phyloP scores from a whole-genome alignment of 2,329 filamentous ascomycete genomes.

The Nemania sp. region DNA sequence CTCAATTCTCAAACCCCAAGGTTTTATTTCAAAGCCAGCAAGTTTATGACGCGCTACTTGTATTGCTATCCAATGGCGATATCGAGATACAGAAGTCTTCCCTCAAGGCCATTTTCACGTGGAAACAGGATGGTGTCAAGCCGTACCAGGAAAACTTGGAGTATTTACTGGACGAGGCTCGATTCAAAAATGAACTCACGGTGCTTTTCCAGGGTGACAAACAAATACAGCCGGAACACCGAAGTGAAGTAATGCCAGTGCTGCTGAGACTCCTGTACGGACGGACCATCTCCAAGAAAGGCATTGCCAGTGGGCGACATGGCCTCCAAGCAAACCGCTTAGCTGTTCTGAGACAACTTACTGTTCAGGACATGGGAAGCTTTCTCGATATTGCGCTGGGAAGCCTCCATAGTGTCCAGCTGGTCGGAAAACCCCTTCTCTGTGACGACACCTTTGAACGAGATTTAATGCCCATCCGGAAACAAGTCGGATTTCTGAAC shows the following conservation, averaged over 20 bases:
- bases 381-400: constrained; percentile 86
- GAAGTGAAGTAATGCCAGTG: constrained; percentile 77
- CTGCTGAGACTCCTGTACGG: constrained; percentile 88
- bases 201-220: constrained; percentile 80
- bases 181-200: constrained; percentile 92
- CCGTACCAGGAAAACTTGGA: constrained; percentile 84
- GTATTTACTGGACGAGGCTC: constrained; percentile 85
- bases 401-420: constrained; percentile 62
- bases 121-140: constrained; percentile 79
- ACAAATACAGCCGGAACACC: constrained; percentile 74
- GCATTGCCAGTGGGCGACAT: constrained; percentile 74
- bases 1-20: constrained; percentile 83
- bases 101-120: constrained; percentile 82
- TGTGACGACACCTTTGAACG: constrained; percentile 59
- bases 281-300: constrained; percentile 81
- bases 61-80: constrained; percentile 84
- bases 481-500: constrained; percentile 88
- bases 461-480: constrained; percentile 69
- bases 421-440: constrained; percentile 57
- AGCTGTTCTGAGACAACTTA: constrained; percentile 78
- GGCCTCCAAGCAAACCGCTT: constrained; percentile 82
- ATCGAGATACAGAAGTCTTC: constrained; percentile 84
- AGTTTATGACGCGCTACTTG: constrained; percentile 75
- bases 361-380: constrained; percentile 71
- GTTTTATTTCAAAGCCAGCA: constrained; percentile 78